Base-by-base conservation (phyloP, 352 stramenopile genomes). In the Elongisporangium undulatum region DNA sequence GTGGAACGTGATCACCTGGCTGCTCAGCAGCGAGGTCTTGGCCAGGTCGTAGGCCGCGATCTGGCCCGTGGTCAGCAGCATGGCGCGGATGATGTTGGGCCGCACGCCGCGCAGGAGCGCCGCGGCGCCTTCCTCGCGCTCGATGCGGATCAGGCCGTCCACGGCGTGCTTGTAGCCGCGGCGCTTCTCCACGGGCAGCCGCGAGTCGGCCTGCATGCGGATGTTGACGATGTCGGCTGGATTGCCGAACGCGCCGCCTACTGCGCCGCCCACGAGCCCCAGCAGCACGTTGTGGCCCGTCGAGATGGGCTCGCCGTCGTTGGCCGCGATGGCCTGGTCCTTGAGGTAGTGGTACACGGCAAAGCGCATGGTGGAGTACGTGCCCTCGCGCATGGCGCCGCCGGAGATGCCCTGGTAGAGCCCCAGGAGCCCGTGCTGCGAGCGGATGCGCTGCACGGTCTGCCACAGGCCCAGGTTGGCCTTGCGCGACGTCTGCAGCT, bases 281-380 rank as follows among this genome's bases (percentile, higher is more conserved):
- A 94, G 68, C 19, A 79, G 38, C 8, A 92, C 68, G 59, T 94
- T 94, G 58, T 94, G 77, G 10, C 58, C 60, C 1, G 83, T 90
- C 15, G 80, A 80, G 66, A 94, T 87, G 3, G 78, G 69, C 17
- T 81, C 67, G 45, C 82, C 82, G 61, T 79, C 62, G 58, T 92
- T 92, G 49, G 74, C 68, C 22, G 74, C 75, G 48, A 94, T 69
- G 0, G 82, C 84, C 20, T 83, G 73, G 63, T 94, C 82, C 65
- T 94, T 94, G 51, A 94, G 81, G 49, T 82, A 77, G 63, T 94
- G 84, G 69, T 94, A 94, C 17, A 92, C 77, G 20, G 82, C 84
- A 59, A 94, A 94, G 39, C 84, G 84, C 72, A 88, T 86, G 56
- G 82, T 94, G 49, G 82, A 92, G 69, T 94, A 94, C 58, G 84